Evolutionary conservation across 164 flowering plant genomes (phyloP).

Genomic region (Hamamelis virginiana): DNA sequence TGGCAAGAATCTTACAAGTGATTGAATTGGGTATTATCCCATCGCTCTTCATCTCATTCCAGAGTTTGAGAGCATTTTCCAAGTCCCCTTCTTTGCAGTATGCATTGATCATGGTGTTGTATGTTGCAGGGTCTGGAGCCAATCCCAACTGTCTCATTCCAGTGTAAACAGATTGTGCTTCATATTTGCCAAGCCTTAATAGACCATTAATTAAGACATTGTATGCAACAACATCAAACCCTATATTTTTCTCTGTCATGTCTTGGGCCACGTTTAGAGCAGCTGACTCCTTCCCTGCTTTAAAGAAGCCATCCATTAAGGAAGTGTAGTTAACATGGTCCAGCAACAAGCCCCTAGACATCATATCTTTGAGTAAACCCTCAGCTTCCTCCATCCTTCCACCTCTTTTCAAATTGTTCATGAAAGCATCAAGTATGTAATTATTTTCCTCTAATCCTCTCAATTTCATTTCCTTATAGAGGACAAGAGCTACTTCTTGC

Average conservation of each 20-base stretch:
- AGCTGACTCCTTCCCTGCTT: slow-evolving; percentile 58
- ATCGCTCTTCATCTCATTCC: slow-evolving; percentile 59
- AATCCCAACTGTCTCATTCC: slow-evolving; percentile 58
- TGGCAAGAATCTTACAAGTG: slow-evolving; percentile 55
- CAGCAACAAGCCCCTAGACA: slow-evolving; percentile 54
- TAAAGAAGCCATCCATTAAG: slow-evolving; percentile 80
- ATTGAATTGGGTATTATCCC: slow-evolving; percentile 50
- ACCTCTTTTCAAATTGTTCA: slow-evolving; percentile 63
- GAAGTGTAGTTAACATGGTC: slow-evolving; percentile 83
- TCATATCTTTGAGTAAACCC: slow-evolving; percentile 42
- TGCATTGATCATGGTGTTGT: slow-evolving; percentile 67
- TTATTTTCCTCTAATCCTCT: slow-evolving; percentile 53
- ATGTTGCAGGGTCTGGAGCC: slow-evolving; percentile 60
- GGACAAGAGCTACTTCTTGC: slow-evolving; percentile 44
- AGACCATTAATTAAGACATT: slow-evolving; percentile 78
- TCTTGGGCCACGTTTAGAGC: slow-evolving; percentile 66
- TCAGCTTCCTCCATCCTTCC: slow-evolving; percentile 67
- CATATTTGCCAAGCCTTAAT: slow-evolving; percentile 51
- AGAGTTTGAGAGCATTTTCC: slow-evolving; percentile 49
- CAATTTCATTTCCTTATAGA: slow-evolving; percentile 61
- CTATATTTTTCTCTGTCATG: slow-evolving; percentile 52
- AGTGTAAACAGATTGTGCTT: slow-evolving; percentile 44
- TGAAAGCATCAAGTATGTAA: slow-evolving; percentile 58
- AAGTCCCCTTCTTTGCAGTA: slow-evolving; percentile 59
- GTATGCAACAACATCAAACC: slow-evolving; percentile 67